These are phyloP conservation scores for Schoenoplectus tabernaemontani DNA, from an alignment of 202 grass and related monocot genomes.

Conservation along the genomic window DNA sequence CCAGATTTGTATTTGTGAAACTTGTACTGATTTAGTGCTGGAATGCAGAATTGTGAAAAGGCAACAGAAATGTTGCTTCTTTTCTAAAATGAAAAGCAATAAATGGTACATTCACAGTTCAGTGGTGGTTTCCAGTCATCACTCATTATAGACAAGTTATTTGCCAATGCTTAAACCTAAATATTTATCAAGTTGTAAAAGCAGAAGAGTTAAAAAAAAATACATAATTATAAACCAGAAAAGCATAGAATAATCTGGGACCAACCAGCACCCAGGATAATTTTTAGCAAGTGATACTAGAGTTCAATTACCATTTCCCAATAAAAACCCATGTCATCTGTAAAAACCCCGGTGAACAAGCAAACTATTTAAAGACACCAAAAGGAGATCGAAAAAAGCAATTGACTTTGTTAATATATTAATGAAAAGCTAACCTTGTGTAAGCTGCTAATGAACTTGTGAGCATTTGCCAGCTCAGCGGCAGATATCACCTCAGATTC, in stretches of 20 bases:
- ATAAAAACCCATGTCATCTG: not conserved
- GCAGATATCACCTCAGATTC: conserved; percentile 65
- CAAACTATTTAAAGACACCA: not conserved
- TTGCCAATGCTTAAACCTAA: too few species aligned
- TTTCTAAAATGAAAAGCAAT: not conserved
- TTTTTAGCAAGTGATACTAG: not conserved
- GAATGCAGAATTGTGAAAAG: not conserved
- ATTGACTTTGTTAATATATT: not conserved
- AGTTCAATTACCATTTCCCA: not conserved
- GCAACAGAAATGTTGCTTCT: not conserved
- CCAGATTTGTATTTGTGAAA: not conserved
- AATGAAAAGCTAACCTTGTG: conserved; percentile 45
- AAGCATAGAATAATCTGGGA: not conserved
- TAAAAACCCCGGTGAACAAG: not conserved
- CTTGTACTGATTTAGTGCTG: not conserved
- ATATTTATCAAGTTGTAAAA: too few species aligned
- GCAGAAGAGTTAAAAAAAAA: too few species aligned
- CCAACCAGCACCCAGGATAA: not conserved
- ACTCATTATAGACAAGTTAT: too few species aligned
- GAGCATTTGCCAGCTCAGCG: conserved; percentile 66
- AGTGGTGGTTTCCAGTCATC: too few species aligned
- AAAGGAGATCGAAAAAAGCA: not conserved
- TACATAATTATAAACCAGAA: not conserved
- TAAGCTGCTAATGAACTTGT: conserved; percentile 66
- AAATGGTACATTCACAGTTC: not conserved